These are phyloP conservation scores for Oryza glumipatula DNA, from an alignment of 176 grass and related monocot genomes.

Conservation along the genomic window DNA sequence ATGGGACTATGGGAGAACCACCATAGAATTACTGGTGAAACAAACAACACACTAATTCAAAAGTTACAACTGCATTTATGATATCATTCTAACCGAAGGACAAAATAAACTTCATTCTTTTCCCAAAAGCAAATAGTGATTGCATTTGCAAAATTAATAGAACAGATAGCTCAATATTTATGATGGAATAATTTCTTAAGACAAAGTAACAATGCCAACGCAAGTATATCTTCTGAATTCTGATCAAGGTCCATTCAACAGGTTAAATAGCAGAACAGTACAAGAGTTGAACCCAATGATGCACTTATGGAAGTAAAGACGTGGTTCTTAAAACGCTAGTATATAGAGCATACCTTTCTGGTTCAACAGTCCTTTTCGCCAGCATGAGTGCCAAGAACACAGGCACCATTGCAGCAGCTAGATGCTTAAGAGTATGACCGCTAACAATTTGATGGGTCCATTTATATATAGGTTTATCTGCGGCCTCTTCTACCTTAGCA, in stretches of 20 bases:
- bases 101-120: not conserved
- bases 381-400: slow-evolving; percentile 91
- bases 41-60: not conserved
- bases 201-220: not conserved
- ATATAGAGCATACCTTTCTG: slow-evolving; percentile 59
- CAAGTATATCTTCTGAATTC: not conserved
- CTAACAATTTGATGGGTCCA: slow-evolving; percentile 71
- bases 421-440: slow-evolving; percentile 90
- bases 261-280: not conserved
- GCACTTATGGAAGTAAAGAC: not conserved
- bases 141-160: slow-evolving; percentile 1
- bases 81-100: not conserved
- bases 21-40: not conserved
- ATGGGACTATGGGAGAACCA: not conserved
- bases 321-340: not conserved
- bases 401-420: slow-evolving; percentile 92
- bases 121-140: not conserved
- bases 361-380: slow-evolving; percentile 79
- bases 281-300: not conserved
- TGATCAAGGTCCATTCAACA: not conserved
- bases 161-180: not conserved
- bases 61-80: not conserved
- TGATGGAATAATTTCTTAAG: not conserved
- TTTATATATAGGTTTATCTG: slow-evolving; percentile 75
- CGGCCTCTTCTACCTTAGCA: slow-evolving; percentile 89